These are phyloP conservation scores for Penicillium pancosmium DNA, from an alignment of 495 filamentous ascomycete genomes.

Conservation along the genomic window DNA sequence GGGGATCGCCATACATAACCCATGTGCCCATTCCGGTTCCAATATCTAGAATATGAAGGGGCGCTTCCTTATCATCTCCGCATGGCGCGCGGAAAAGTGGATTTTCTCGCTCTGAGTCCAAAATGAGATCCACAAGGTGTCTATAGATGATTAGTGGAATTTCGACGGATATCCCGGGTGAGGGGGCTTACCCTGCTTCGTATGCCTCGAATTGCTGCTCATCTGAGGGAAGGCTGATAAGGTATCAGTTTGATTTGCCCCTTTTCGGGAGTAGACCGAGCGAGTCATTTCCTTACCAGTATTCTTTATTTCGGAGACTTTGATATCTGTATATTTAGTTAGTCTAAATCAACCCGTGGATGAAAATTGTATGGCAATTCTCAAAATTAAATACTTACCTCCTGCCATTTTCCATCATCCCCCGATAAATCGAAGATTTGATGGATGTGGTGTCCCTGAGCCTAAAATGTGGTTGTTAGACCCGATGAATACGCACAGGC, in stretches of 20 bases:
- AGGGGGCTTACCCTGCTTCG: conserved; percentile 20
- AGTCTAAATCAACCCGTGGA: not conserved
- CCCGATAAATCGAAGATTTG: conserved; percentile 22
- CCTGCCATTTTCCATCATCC: conserved; percentile 25
- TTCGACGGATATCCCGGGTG: not conserved
- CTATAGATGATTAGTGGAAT: conserved; percentile 4
- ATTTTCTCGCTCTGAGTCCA: conserved; percentile 21
- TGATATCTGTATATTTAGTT: conserved; percentile 8
- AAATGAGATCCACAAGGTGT: conserved; percentile 20
- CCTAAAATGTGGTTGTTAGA: not conserved
- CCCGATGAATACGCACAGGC: conserved; percentile 1
- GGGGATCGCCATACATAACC: conserved; percentile 28
- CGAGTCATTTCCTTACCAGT: not conserved
- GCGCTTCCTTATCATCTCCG: not conserved
- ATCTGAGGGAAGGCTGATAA: conserved; percentile 22
- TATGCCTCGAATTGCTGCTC: conserved; percentile 31
- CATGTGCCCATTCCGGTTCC: conserved; percentile 31
- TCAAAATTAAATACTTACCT: conserved; percentile 6
- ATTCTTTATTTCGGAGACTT: conserved; percentile 4
- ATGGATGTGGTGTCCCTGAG: conserved; percentile 25
- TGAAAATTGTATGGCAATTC: not conserved
- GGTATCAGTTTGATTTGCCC: not conserved
- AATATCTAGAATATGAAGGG: conserved; percentile 27
- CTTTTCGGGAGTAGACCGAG: not conserved
- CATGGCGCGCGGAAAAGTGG: conserved; percentile 20